Conservation (phyloP, 2,329 filamentous ascomycete genomes). For the Stagonosporopsis vannaccii region DNA sequence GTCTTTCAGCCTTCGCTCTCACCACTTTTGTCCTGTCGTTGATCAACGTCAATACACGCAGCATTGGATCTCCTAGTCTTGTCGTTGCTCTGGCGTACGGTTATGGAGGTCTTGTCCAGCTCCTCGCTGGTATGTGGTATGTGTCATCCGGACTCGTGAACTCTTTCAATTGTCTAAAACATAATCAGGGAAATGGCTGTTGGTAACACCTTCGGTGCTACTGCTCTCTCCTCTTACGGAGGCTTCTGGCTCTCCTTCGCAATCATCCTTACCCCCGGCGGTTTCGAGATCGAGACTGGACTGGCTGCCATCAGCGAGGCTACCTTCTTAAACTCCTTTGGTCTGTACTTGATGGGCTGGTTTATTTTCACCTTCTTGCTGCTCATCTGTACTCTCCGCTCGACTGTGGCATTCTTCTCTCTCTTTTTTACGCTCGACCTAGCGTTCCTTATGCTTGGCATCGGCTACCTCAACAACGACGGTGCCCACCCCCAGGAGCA, state of each 20-base stretch:
- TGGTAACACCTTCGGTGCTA: constrained; percentile 70
- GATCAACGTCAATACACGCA: constrained; percentile 57
- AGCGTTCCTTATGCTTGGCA: constrained; percentile 64
- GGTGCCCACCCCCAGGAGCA: constrained; percentile 50
- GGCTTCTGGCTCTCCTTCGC: constrained; percentile 69
- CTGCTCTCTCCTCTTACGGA: constrained; percentile 67
- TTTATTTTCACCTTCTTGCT: constrained; percentile 66
- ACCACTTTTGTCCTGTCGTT: constrained; percentile 68
- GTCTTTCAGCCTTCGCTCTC: constrained; percentile 69
- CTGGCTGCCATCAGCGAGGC: constrained; percentile 45
- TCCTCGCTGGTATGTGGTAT: constrained; percentile 63
- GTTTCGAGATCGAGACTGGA: constrained; percentile 56
- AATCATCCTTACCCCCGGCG: constrained; percentile 64
- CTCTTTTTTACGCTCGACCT: constrained; percentile 67
- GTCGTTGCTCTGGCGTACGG: constrained; percentile 59
- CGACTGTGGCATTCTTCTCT: constrained; percentile 65
- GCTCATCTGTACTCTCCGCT: constrained; percentile 64
- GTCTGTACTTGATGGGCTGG: constrained; percentile 67
- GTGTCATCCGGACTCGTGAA: constrained; percentile 28
- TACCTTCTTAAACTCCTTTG: constrained; percentile 61
- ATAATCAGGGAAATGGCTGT: constrained; percentile 59
- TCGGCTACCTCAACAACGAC: constrained; percentile 60
- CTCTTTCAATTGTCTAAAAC: neutral
- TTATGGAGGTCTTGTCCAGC: constrained; percentile 60
- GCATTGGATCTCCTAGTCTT: constrained; percentile 54